Percentiles rank a stretch among this genome's conserved stretches.
These are phyloP conservation scores for Pyrus pyrifolia DNA, from an alignment of 306 rosid species.

Conservation along the genomic window DNA sequence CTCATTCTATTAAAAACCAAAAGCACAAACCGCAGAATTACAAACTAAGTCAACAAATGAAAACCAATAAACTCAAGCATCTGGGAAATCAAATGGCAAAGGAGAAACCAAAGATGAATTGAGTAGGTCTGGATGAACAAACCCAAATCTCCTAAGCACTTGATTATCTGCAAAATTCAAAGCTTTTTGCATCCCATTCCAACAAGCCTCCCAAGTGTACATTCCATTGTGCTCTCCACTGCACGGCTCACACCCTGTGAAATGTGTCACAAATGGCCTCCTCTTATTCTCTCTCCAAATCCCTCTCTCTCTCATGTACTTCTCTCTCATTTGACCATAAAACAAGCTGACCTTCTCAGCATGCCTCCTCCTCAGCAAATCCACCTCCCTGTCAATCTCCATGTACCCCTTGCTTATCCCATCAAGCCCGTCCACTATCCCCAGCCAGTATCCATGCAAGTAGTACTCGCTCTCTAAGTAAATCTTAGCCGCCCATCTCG, in stretches of 20 bases:
- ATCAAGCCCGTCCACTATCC: slow-evolving; percentile 32
- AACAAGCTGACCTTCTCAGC: slow-evolving; percentile 60
- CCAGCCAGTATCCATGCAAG: slow-evolving; percentile 81
- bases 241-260: slow-evolving; percentile 90
- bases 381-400: slow-evolving; percentile 31
- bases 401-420: slow-evolving; percentile 27
- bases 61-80: background rate
- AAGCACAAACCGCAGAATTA: background rate
- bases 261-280: slow-evolving; percentile 82
- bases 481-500: slow-evolving; percentile 61
- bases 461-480: slow-evolving; percentile 58
- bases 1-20: background rate
- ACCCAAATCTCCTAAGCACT: slow-evolving; percentile 56
- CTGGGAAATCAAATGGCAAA: slow-evolving; percentile 57
- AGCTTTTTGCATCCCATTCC: slow-evolving; percentile 74
- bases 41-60: background rate
- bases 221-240: slow-evolving; percentile 57
- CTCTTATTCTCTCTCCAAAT: slow-evolving; percentile 40
- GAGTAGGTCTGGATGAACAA: slow-evolving; percentile 35
- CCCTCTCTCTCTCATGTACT: slow-evolving; percentile 29
- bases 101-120: slow-evolving; percentile 34
- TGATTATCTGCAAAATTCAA: slow-evolving; percentile 82
- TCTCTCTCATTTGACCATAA: slow-evolving; percentile 48
- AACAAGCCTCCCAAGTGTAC: slow-evolving; percentile 55
- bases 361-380: slow-evolving; percentile 53